Conservation (phyloP, 73 alveolate genomes). For the Stentor roeselii region DNA sequence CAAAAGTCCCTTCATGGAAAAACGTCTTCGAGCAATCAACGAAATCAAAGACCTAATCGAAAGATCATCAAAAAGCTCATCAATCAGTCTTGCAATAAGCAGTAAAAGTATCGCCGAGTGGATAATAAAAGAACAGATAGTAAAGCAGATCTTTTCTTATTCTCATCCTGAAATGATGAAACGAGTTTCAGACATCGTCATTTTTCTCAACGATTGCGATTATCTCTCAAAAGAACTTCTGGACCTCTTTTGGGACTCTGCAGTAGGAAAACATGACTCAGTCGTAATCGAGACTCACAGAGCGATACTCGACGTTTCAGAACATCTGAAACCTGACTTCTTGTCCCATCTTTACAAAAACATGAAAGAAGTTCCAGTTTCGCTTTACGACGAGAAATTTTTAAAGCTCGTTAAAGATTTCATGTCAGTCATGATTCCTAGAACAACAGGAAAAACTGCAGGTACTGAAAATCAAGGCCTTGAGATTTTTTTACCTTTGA, state of each 20-base stretch:
- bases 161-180: constrained; percentile 43
- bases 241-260: constrained; percentile 36
- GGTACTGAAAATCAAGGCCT: background rate
- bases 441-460: background rate
- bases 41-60: constrained; percentile 59
- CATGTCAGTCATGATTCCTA: constrained; percentile 30
- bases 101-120: constrained; percentile 27
- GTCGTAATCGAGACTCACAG: constrained; percentile 29
- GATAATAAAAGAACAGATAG: constrained; percentile 28
- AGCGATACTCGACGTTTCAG: constrained; percentile 27
- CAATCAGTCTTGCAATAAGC: background rate
- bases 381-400: constrained; percentile 49
- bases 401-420: constrained; percentile 59
- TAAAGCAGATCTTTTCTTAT: constrained; percentile 26
- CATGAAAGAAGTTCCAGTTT: constrained; percentile 32
- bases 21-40: constrained; percentile 62
- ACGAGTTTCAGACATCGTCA: constrained; percentile 35
- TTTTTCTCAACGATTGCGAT: constrained; percentile 30
- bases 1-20: constrained; percentile 62
- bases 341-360: constrained; percentile 22
- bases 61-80: constrained; percentile 24
- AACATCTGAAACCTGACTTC: constrained; percentile 14
- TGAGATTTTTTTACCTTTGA: background rate
- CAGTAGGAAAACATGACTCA: constrained; percentile 41
- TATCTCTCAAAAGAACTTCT: constrained; percentile 17